phyloP scores from a whole-genome alignment of 208 protist genomes.

The Vickermania ingenoplastis region DNA sequence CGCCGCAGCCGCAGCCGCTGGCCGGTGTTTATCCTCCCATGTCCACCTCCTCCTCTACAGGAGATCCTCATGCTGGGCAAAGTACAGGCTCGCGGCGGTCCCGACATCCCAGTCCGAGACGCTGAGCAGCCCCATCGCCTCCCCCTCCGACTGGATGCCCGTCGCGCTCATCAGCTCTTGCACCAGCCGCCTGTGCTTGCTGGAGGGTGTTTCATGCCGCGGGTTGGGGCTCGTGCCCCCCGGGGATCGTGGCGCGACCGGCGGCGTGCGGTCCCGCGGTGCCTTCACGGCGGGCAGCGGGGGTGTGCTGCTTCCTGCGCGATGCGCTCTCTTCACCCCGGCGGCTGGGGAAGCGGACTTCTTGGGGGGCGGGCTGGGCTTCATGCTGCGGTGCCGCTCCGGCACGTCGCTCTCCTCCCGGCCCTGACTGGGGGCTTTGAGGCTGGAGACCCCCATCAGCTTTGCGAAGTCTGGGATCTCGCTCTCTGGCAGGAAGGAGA shows the following conservation, averaged over 20 bases:
- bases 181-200: slow-evolving; percentile 2
- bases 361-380: background rate
- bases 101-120: slow-evolving; percentile 36
- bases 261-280: background rate
- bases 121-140: slow-evolving; percentile 32
- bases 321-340: background rate
- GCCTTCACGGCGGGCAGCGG: background rate
- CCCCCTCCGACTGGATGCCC: slow-evolving; percentile 7
- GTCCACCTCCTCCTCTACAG: no score
- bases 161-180: slow-evolving; percentile 33
- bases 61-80: slow-evolving; percentile 5
- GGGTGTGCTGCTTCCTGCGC: background rate
- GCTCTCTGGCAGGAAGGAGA: slow-evolving; percentile 49
- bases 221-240: background rate
- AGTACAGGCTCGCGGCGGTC: slow-evolving; percentile 19
- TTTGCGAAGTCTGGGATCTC: slow-evolving; percentile 27
- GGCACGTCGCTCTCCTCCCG: background rate
- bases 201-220: background rate
- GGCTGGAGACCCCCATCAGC: background rate
- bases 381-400: background rate
- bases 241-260: background rate
- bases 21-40: no score
- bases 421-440: background rate
- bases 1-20: no score
- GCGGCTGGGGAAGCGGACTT: background rate